phyloP scores from a whole-genome alignment of 2,329 filamentous ascomycete species.

The Aspergillus fructus region DNA sequence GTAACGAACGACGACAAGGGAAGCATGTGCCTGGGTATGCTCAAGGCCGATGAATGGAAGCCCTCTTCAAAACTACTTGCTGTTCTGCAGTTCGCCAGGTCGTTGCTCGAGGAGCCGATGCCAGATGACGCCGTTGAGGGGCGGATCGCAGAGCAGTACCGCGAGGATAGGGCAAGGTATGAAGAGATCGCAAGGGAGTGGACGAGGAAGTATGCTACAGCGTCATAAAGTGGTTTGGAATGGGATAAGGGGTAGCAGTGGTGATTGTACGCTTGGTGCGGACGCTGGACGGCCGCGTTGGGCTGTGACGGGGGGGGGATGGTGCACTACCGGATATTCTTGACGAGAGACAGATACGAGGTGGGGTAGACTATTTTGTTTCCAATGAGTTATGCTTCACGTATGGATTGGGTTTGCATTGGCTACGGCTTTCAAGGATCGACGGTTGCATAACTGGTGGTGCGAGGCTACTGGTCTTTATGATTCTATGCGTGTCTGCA shows the following conservation, averaged over 20 bases:
- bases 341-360: neutral
- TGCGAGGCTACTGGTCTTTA: neutral
- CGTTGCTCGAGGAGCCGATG: slow-evolving; percentile 76
- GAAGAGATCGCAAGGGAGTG: slow-evolving; percentile 74
- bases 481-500: neutral
- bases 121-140: slow-evolving; percentile 87
- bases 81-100: slow-evolving; percentile 74
- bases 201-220: slow-evolving; percentile 68
- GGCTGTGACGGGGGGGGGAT: neutral
- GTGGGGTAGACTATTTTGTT: neutral
- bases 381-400: neutral
- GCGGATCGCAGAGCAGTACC: slow-evolving; percentile 81
- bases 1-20: slow-evolving; percentile 83
- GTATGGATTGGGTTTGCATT: neutral
- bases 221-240: neutral
- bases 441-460: neutral
- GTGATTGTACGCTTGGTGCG: neutral
- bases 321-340: neutral
- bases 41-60: slow-evolving; percentile 90
- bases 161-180: slow-evolving; percentile 65
- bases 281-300: slow-evolving; percentile 15
- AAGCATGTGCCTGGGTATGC: slow-evolving; percentile 79
- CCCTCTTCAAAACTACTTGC: slow-evolving; percentile 73
- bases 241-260: neutral
- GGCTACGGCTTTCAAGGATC: neutral